phyloP scores from a whole-genome alignment of 2,329 filamentous ascomycete species.

The Aspergillus ochraceus region DNA sequence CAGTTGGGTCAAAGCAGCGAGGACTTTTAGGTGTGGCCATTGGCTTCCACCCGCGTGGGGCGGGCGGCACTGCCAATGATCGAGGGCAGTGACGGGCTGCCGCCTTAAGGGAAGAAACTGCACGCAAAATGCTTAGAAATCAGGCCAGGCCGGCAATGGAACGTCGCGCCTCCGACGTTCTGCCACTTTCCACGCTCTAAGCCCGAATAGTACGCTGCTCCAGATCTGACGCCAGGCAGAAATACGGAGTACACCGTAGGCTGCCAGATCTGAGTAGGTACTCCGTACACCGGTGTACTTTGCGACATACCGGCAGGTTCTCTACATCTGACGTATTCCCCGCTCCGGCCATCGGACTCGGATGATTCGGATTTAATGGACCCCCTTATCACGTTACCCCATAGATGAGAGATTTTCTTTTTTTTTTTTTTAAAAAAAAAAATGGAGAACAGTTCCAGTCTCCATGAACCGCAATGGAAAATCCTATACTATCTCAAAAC shows the following conservation, averaged over 20 bases:
- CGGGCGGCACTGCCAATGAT: background rate
- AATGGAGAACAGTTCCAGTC: background rate
- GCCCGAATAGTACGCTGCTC: background rate
- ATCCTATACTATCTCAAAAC: no score
- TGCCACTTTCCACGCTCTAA: slow-evolving; percentile 5
- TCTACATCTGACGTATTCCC: background rate
- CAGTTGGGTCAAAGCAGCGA: background rate
- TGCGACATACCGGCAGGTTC: background rate
- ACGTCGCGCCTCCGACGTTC: slow-evolving; percentile 10
- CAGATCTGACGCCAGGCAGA: background rate
- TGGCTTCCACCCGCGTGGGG: background rate
- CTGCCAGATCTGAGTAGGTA: no score
- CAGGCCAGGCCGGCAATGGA: slow-evolving; percentile 15
- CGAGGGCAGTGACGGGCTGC: background rate
- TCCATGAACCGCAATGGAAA: no score
- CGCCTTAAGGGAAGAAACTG: slow-evolving; percentile 7
- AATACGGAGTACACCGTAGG: background rate
- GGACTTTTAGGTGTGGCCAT: background rate
- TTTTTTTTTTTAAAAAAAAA: background rate
- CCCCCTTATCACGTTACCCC: no score
- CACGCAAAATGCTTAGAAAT: slow-evolving; percentile 29
- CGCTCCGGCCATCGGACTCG: background rate
- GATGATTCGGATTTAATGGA: background rate
- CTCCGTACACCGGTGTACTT: no score
- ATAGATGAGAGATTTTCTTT: no score